Percentiles rank a stretch among this genome's conserved stretches.
Evolutionary conservation across 768 basidiomycete genomes (phyloP).

Genomic region (Omphalotus guepiniiformis): DNA sequence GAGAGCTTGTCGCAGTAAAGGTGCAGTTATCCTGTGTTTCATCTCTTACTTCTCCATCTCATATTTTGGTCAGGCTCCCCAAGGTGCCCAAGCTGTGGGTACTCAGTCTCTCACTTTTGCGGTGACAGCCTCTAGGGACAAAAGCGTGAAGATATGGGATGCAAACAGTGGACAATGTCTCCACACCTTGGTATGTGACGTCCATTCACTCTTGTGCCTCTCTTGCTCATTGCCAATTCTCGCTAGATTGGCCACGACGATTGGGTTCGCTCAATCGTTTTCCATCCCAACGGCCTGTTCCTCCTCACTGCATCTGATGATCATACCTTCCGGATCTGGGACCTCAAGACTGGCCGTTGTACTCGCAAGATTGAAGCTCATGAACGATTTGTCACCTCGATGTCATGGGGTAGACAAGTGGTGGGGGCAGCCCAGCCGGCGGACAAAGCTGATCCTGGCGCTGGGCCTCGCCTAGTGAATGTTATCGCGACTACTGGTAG

Average conservation of each 20-base stretch:
- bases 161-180: constrained; percentile 59
- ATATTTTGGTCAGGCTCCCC: constrained; percentile 9
- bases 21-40: constrained; percentile 23
- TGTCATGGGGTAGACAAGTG: constrained; percentile 53
- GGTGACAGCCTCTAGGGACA: constrained; percentile 71
- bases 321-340: constrained; percentile 71
- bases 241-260: constrained; percentile 53
- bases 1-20: constrained; percentile 55
- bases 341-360: constrained; percentile 61
- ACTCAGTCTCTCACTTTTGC: constrained; percentile 38
- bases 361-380: constrained; percentile 65
- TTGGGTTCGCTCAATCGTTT: constrained; percentile 66
- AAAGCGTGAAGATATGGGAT: constrained; percentile 75
- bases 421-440: constrained; percentile 9
- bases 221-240: not conserved
- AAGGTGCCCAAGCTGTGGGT: constrained; percentile 18
- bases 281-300: constrained; percentile 70
- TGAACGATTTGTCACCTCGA: constrained; percentile 52
- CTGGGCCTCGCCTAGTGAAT: constrained; percentile 12
- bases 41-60: constrained; percentile 9
- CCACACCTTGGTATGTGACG: constrained; percentile 44
- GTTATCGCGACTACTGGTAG: constrained; percentile 20
- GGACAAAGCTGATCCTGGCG: constrained; percentile 13
- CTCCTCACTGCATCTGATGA: constrained; percentile 70
- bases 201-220: constrained; percentile 7